These are phyloP conservation scores for Dactylorhiza incarnata DNA, from an alignment of 106 monocot species.

Conservation along the genomic window DNA sequence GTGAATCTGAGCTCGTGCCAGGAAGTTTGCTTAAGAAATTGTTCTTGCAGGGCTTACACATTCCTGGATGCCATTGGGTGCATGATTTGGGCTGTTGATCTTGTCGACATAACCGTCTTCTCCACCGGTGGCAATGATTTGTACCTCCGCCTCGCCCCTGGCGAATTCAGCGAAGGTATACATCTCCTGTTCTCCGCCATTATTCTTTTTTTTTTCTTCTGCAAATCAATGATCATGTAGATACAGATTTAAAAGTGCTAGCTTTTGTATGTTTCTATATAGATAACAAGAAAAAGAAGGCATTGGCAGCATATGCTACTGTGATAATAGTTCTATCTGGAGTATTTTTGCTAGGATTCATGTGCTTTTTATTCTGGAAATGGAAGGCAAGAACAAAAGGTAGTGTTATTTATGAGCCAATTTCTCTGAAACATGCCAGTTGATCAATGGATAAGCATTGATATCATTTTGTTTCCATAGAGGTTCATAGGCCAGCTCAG, in stretches of 20 bases:
- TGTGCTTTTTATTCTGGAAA: background rate
- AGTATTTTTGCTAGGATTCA: background rate
- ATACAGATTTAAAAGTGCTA: background rate
- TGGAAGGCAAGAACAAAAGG: background rate
- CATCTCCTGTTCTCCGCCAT: background rate
- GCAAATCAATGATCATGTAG: background rate
- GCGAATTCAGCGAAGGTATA: constrained; percentile 10
- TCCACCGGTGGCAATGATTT: constrained; percentile 14
- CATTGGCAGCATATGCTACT: background rate
- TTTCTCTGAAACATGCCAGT: background rate
- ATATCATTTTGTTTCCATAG: background rate
- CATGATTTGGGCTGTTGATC: constrained; percentile 20
- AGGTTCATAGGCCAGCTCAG: background rate
- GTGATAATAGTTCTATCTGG: background rate
- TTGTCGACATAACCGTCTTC: constrained; percentile 16
- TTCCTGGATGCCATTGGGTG: constrained; percentile 18
- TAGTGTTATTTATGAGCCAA: background rate
- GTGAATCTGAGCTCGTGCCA: constrained; percentile 1
- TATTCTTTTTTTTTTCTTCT: background rate
- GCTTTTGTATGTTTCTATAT: background rate
- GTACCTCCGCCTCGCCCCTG: constrained; percentile 21
- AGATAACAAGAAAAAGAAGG: background rate
- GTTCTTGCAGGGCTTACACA: constrained; percentile 23
- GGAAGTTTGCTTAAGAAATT: constrained; percentile 12
- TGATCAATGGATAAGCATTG: background rate